Base-by-base conservation (phyloP, 2,329 filamentous ascomycete species). In the Botrytis squamosa region DNA sequence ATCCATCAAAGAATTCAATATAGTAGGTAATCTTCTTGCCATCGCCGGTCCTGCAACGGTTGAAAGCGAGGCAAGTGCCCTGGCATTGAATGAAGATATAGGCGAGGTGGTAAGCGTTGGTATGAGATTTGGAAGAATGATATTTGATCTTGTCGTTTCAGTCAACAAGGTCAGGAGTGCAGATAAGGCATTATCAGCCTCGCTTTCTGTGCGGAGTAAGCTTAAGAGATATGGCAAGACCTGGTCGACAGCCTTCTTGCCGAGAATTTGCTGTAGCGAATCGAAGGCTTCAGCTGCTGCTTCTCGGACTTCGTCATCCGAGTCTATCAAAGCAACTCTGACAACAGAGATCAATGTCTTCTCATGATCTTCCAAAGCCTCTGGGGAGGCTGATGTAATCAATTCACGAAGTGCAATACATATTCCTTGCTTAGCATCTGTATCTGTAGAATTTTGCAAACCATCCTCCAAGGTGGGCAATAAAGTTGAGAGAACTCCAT, bases 241-340 rank as follows among this genome's bases (percentile, higher is more conserved):
- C 81, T 98, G 94, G 80, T 99, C 95, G 70, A 99, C 93, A 71
- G 94, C 95, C 80, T 90, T 92, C 87, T 98, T 98, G 85, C 96
- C 96, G 76, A 98, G 86, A 70, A 97, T 93, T 80, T 95, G 93
- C 83, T 99, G 96, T 74, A 99, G 84, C 49, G 95, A 93, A 82
- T 99, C 96, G 80, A 99, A 99, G 2, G 96, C 96, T 83, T 99
- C 96, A 36, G 97, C 96, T 40, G 97, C 96, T 74, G 96, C 94
- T 83, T 99, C 96, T 81, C 96, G 89, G 67, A 99, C 97, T 74
- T 97, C 93, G 75, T 90, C 89, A 80, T 98, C 92, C 18, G 91
- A 90, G 82, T 99, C 97, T 67, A 95, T 97, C 72, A 99, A 88
- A 40, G 95, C 96, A 64, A 94, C 94, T 70, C 96, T 92, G 66